phyloP scores from a whole-genome alignment of 768 basidiomycete genomes.

The Trametes cinnabarina region DNA sequence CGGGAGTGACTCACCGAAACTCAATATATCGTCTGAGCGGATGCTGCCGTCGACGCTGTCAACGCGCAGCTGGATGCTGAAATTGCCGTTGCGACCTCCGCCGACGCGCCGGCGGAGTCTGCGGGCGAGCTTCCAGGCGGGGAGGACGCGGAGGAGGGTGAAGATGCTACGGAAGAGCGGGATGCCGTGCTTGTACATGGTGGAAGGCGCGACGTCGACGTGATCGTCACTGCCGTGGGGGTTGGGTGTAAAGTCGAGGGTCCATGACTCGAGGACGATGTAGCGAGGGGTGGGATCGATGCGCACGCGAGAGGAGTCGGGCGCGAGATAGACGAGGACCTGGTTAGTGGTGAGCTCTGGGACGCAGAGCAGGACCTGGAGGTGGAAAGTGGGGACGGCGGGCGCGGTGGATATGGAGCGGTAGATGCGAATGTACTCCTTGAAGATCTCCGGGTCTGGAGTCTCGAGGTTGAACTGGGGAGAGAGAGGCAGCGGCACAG shows the following conservation, averaged over 20 bases:
- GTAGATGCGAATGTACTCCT: slow-evolving; percentile 60
- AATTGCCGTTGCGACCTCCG: slow-evolving; percentile 40
- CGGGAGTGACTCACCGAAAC: slow-evolving; percentile 41
- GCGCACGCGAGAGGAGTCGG: slow-evolving; percentile 57
- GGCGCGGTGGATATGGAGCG: slow-evolving; percentile 49
- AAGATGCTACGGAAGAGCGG: slow-evolving; percentile 76
- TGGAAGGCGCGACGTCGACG: slow-evolving; percentile 61
- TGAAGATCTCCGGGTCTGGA: slow-evolving; percentile 68
- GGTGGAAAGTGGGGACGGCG: slow-evolving; percentile 50
- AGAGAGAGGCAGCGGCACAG: not conserved
- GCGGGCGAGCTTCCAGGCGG: slow-evolving; percentile 72
- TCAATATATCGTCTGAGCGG: slow-evolving; percentile 30
- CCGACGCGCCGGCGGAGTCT: slow-evolving; percentile 49
- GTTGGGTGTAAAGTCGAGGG: slow-evolving; percentile 43
- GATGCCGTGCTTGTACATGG: slow-evolving; percentile 84
- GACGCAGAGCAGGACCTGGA: slow-evolving; percentile 68
- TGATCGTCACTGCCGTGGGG: slow-evolving; percentile 17
- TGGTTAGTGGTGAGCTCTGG: slow-evolving; percentile 70
- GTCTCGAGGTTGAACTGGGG: slow-evolving; percentile 79
- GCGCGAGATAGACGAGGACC: slow-evolving; percentile 64
- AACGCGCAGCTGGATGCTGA: slow-evolving; percentile 50
- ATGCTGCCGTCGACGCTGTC: slow-evolving; percentile 33
- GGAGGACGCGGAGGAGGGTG: slow-evolving; percentile 69
- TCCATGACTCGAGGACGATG: slow-evolving; percentile 75
- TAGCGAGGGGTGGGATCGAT: slow-evolving; percentile 67